These are phyloP conservation scores for Gonium pectorale DNA, from an alignment of 139 green algal species.

Conservation along the genomic window DNA sequence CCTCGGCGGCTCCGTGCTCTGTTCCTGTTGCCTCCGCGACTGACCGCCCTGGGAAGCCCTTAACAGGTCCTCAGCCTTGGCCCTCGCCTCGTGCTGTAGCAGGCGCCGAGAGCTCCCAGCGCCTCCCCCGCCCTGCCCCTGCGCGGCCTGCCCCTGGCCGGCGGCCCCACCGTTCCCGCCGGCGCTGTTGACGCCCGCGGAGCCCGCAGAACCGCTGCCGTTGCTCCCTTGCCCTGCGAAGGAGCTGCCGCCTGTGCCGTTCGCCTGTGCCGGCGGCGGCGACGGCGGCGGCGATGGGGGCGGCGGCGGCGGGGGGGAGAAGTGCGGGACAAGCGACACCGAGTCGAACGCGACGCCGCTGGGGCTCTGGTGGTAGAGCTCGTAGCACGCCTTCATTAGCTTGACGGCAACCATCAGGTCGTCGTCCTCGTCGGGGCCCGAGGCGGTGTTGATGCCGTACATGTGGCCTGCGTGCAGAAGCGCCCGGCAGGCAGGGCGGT, in stretches of 20 bases:
- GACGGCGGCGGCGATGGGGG: neutral
- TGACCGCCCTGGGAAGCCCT: too few relatives aligned
- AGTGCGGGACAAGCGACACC: neutral
- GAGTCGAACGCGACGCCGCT: conserved; percentile 48
- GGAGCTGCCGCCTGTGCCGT: neutral
- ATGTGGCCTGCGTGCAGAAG: conserved; percentile 55
- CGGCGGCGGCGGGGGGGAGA: conserved; percentile 4
- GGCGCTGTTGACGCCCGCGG: too few relatives aligned
- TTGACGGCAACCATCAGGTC: conserved; percentile 76
- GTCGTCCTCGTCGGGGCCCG: conserved; percentile 34
- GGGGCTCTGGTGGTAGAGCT: conserved; percentile 70
- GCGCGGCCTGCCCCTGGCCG: too few relatives aligned
- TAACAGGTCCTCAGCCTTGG: too few relatives aligned
- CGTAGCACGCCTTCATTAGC: conserved; percentile 84
- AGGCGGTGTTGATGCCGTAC: conserved; percentile 53
- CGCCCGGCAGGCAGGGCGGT: too few relatives aligned
- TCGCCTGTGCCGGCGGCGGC: conserved; percentile 4
- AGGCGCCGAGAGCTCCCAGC: too few relatives aligned
- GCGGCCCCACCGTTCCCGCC: too few relatives aligned
- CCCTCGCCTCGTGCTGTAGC: too few relatives aligned
- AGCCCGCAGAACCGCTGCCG: too few relatives aligned
- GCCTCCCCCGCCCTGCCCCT: too few relatives aligned
- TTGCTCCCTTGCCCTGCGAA: neutral
- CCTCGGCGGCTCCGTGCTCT: too few relatives aligned
- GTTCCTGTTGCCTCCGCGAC: neutral